These are phyloP conservation scores for Mallotus repandus DNA, from an alignment of 441 rosid genomes.

Conservation along the genomic window DNA sequence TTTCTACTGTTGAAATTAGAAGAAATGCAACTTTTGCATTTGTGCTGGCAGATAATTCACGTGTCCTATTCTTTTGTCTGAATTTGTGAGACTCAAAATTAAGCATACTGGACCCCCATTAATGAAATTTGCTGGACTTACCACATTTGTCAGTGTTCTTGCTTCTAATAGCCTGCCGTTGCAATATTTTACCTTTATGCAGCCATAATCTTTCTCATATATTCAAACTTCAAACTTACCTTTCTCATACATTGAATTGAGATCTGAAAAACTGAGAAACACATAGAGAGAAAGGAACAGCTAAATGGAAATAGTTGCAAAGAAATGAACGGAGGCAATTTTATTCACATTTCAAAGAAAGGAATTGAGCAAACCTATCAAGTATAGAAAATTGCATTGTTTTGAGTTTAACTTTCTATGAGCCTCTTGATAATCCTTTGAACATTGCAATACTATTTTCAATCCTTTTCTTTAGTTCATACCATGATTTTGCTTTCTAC, in stretches of 20 bases:
- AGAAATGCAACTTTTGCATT: neutral
- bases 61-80: neutral
- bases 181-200: neutral
- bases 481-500: too few relatives aligned
- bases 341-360: neutral
- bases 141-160: neutral
- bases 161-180: neutral
- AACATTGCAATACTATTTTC: neutral
- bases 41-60: neutral
- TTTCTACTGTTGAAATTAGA: neutral
- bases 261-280: neutral
- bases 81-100: neutral
- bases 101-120: neutral
- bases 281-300: neutral
- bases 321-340: neutral
- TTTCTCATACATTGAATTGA: neutral
- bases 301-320: neutral
- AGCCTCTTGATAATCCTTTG: neutral
- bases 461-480: too few relatives aligned
- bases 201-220: conserved; percentile 1
- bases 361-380: neutral
- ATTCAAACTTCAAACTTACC: neutral
- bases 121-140: neutral
- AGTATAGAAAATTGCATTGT: neutral
- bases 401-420: neutral